These are phyloP conservation scores for Aspergillus baeticus DNA, from an alignment of 495 filamentous ascomycete species.

Conservation along the genomic window DNA sequence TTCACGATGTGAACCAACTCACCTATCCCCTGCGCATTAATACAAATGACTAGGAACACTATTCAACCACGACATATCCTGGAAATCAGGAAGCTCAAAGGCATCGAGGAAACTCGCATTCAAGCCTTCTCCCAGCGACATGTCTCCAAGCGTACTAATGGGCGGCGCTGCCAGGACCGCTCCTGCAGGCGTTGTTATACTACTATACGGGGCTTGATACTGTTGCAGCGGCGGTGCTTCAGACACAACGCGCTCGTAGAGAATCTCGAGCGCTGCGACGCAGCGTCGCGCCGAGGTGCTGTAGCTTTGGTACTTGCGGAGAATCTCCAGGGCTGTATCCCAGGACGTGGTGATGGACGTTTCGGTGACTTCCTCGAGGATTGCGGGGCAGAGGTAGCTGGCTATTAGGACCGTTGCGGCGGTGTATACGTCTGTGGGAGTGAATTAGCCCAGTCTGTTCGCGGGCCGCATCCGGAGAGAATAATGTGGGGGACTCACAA, in stretches of 20 bases:
- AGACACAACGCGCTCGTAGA: constrained; percentile 34
- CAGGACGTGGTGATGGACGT: constrained; percentile 28
- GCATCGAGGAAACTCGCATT: constrained; percentile 29
- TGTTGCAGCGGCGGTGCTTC: constrained; percentile 8
- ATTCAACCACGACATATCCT: constrained; percentile 42
- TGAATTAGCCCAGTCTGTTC: not conserved
- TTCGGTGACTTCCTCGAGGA: constrained; percentile 30
- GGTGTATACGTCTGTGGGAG: constrained; percentile 32
- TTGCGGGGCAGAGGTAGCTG: constrained; percentile 29
- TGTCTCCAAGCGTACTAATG: constrained; percentile 19
- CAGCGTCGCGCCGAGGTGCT: constrained; percentile 37
- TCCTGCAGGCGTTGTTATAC: not conserved
- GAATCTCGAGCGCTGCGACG: constrained; percentile 38
- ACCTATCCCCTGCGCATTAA: too few species aligned
- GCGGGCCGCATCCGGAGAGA: too few species aligned
- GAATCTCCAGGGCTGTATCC: constrained; percentile 33
- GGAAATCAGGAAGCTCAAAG: constrained; percentile 35
- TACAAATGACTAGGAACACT: constrained; percentile 37
- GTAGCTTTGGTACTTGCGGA: constrained; percentile 35
- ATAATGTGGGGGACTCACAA: constrained; percentile 21
- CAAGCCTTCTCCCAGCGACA: constrained; percentile 32
- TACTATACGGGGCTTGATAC: not conserved
- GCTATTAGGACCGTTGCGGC: constrained; percentile 41
- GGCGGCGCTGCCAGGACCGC: not conserved
- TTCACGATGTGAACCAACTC: too few species aligned